Conservation (phyloP, 2,329 filamentous ascomycete genomes). For the Microdochium paspali region DNA sequence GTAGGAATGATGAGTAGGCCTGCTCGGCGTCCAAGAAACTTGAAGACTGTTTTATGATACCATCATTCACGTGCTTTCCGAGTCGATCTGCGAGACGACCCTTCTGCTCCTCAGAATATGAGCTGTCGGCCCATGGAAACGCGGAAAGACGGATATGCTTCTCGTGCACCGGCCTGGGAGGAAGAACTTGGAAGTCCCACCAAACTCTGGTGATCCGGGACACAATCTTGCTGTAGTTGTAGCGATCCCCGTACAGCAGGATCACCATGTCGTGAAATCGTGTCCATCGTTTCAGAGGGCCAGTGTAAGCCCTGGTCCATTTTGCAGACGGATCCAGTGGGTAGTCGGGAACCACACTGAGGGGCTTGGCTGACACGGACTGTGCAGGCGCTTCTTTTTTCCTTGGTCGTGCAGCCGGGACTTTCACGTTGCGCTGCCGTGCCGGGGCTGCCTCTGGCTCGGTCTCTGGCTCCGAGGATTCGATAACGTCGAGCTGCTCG, state of each 20-base stretch:
- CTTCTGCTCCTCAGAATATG: constrained; percentile 12
- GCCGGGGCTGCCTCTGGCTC: constrained; percentile 1
- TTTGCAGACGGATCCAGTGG: constrained; percentile 19
- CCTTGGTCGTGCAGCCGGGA: constrained; percentile 4
- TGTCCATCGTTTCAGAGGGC: constrained; percentile 21
- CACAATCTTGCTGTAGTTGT: constrained; percentile 11
- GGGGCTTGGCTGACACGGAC: background rate
- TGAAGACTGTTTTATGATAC: constrained; percentile 9
- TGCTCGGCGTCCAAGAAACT: constrained; percentile 9
- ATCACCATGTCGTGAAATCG: constrained; percentile 15
- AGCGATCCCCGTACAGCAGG: constrained; percentile 18
- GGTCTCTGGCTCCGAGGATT: background rate
- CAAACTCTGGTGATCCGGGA: constrained; percentile 15
- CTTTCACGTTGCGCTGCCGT: constrained; percentile 7
- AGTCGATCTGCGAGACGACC: constrained; percentile 14
- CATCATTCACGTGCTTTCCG: constrained; percentile 8
- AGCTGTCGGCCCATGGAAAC: constrained; percentile 15
- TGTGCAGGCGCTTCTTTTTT: background rate
- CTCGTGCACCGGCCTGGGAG: constrained; percentile 14
- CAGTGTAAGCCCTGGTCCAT: constrained; percentile 21
- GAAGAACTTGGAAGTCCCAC: constrained; percentile 17
- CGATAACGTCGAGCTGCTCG: background rate
- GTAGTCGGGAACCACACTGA: constrained; percentile 16
- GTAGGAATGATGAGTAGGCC: constrained; percentile 14
- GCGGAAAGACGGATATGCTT: constrained; percentile 10